A percentile compares a stretch with the other conserved stretches of the same genome.
These are phyloP conservation scores for Russula sp. DNA, from an alignment of 768 basidiomycete species.

Conservation along the genomic window DNA sequence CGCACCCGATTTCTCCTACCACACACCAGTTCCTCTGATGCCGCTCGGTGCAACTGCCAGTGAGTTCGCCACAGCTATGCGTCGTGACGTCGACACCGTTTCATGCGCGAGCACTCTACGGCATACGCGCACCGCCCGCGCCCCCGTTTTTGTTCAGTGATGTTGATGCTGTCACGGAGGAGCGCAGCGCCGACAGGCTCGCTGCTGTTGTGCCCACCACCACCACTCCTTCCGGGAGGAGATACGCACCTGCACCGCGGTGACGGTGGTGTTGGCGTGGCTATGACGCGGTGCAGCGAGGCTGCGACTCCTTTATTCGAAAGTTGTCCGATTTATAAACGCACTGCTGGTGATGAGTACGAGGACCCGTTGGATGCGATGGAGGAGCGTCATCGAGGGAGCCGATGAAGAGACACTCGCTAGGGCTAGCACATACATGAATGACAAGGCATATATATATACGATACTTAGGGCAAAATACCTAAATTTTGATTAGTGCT, in stretches of 20 bases:
- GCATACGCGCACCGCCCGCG: constrained; percentile 49
- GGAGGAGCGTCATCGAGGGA: constrained; percentile 18
- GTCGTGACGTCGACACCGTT: constrained; percentile 48
- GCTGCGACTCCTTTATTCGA: too few relatives aligned
- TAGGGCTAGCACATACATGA: not conserved
- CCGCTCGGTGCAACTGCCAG: not conserved
- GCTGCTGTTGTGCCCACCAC: not conserved
- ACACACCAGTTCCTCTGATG: not conserved
- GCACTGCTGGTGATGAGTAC: not conserved
- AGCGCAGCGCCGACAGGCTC: constrained; percentile 53
- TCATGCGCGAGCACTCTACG: constrained; percentile 50
- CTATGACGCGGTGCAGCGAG: not conserved
- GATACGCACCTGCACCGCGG: too few relatives aligned
- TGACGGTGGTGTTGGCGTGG: too few relatives aligned
- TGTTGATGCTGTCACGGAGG: constrained; percentile 59
- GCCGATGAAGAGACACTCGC: not conserved
- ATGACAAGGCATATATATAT: not conserved
- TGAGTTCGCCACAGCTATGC: constrained; percentile 54
- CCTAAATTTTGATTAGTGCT: too few relatives aligned
- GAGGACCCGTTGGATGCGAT: not conserved
- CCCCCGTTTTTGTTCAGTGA: constrained; percentile 67
- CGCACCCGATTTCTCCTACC: not conserved
- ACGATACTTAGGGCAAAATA: too few relatives aligned
- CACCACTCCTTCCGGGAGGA: too few relatives aligned
- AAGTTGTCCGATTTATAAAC: not conserved